Conservation (phyloP, 257 asterid species). For the Parsonsia alboflavescens region DNA sequence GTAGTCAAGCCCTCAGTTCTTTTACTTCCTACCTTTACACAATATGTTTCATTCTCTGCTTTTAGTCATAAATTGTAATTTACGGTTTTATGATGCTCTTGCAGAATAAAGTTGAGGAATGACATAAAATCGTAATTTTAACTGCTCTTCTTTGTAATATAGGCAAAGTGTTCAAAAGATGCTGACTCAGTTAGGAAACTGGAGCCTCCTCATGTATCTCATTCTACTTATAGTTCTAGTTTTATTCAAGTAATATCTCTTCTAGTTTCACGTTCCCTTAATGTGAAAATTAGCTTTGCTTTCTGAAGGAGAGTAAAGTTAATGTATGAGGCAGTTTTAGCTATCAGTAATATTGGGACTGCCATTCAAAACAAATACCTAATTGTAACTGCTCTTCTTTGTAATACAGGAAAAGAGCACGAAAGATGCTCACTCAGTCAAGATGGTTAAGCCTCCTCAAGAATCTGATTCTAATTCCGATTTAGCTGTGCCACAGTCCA, state of each 20-base stretch:
- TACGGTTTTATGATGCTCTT: background rate
- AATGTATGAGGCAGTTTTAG: too few species aligned
- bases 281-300: background rate
- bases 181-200: too few species aligned
- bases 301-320: background rate
- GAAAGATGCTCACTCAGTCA: constrained; percentile 8
- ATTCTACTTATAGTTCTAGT: background rate
- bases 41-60: constrained; percentile 3
- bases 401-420: constrained; percentile 1
- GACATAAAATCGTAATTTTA: too few species aligned
- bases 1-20: too few species aligned
- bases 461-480: constrained; percentile 2
- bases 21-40: too few species aligned
- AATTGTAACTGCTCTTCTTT: too few species aligned
- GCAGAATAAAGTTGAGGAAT: too few species aligned
- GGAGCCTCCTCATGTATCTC: too few species aligned
- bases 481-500: background rate
- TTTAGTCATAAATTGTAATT: background rate
- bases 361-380: too few species aligned
- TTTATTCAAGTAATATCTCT: background rate
- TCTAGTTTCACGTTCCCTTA: background rate
- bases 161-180: too few species aligned
- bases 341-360: too few species aligned
- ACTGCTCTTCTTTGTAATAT: too few species aligned
- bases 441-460: constrained; percentile 4